Base-by-base conservation (phyloP, 257 asterid species). In the Coffea eugenioides region DNA sequence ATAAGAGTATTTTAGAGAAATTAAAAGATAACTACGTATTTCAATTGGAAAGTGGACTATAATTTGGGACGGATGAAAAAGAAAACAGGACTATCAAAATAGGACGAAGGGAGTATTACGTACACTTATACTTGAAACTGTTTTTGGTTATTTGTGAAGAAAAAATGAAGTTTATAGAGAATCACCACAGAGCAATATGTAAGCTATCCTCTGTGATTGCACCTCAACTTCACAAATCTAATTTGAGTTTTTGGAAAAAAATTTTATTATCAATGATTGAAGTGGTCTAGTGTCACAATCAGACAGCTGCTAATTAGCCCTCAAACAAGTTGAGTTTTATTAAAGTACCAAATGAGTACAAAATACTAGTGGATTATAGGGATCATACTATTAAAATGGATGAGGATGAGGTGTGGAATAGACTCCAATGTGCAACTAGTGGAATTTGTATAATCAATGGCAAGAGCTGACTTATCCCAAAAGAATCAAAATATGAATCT, bases 301-400 rank as follows among this genome's bases (percentile, higher is more conserved):
- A 75, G 68, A 75, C 79, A 75, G 69, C 79, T 41, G 27, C 27
- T 27, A 75, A 75, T 57, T 72, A 51, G 21, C 64, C 64, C 25
- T 57, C 11, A 57, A 61, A 71, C 15, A 13, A 6, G 10, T 2
- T 45, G 36, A 71, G 23, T 71, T 43, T 45, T 20, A 21, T 3
- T 21, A 18, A 43, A 27, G 3, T 45, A 18, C 34, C 31, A 8
- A 36, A 9, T 8, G 10, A 18, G 18, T 27, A 25, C 57, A 41
- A 57, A 54, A 15, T 51, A 51, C 3, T 46, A 31, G 57, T 34
- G 16, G 11, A 6, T 62, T 62, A 71, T 7, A 9, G 15, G n/a
- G n/a, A n/a, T n/a, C n/a, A 68, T 13, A 68, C 13, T 25, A 27
- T 66, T 6, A 66, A 27, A 13, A 66, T 12, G 2, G 54, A 71